Evolutionary conservation across 192 early-diverging fungal genomes (phyloP), one percentile per base, ranked within the genome.

Genomic region (Coemansia aciculifera): DNA sequence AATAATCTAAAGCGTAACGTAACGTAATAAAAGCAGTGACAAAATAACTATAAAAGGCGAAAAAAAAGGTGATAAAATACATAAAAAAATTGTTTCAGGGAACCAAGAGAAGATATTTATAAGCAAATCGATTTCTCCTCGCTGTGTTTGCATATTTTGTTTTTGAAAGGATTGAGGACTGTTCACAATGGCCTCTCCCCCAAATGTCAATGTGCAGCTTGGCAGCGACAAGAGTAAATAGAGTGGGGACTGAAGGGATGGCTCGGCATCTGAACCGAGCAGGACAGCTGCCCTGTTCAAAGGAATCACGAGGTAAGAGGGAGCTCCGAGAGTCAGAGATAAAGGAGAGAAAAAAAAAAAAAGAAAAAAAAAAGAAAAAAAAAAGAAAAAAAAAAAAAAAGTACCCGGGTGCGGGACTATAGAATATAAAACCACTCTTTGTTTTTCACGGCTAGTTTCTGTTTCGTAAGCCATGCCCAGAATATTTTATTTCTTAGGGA

Each of bases 61-160:
- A 46, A 46, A 31, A 29, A 13, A 11, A 31, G 0, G n/a, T n/a
- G 13, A 52, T 13, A 27, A 23, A 21, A 23, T 23, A 49, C n/a
- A 49, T 49, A 24, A 23, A 48, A 29, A 52, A 52, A 11, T 1
- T 11, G 27, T 10, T 56, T 56, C 54, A 32, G 46, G 46, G 46
- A 48, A n/a, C 19, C 1, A 48, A 48, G 21, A 15, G 13, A 17
- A 19, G 19, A 9, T 23, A 48, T 48, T 48, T 48, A 48, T 21
- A 48, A n/a, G 46, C 46, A n/a, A 48, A 48, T 48, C 46, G 46
- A 48, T 21, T 48, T 48, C 19, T 48, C 46, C 42, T 42, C 40
- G 13, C 40, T 42, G 7, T 48, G 46, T 48, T 48, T 48, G 46
- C 46, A 48, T 48, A n/a, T 48, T 48, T 48, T 48, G 17, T 48